Evolutionary conservation across 2,329 filamentous ascomycete genomes (phyloP).

Genomic region (Trichophyton rubrum): DNA sequence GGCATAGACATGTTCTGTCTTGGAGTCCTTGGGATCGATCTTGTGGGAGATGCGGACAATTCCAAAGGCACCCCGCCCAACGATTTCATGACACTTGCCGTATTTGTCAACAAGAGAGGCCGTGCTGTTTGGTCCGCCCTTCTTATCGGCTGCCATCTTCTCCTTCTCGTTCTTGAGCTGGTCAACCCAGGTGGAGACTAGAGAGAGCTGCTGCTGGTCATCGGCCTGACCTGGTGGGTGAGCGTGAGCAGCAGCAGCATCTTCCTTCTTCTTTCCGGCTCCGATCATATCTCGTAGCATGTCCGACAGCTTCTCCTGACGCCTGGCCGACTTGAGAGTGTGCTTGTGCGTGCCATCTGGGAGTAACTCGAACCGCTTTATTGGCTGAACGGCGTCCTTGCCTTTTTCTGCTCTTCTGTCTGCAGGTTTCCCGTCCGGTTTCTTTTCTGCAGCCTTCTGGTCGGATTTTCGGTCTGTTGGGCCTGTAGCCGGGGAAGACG

Average conservation of each 20-base stretch:
- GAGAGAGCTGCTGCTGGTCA: constrained; percentile 68
- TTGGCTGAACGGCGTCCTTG: constrained; percentile 18
- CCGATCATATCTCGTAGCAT: constrained; percentile 75
- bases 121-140: constrained; percentile 59
- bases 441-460: constrained; percentile 16
- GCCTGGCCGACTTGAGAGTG: constrained; percentile 73
- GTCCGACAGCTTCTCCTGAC: constrained; percentile 88
- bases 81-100: constrained; percentile 94
- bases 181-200: constrained; percentile 94
- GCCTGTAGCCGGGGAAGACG: neutral
- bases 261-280: constrained; percentile 66
- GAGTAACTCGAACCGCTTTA: constrained; percentile 45
- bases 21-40: constrained; percentile 63
- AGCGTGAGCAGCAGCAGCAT: constrained; percentile 22
- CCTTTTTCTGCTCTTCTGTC: constrained; percentile 22
- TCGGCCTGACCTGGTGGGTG: constrained; percentile 28
- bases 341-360: constrained; percentile 69
- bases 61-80: constrained; percentile 90
- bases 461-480: neutral
- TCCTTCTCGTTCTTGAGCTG: constrained; percentile 83
- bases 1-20: constrained; percentile 78
- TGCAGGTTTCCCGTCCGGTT: constrained; percentile 19
- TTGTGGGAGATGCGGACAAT: constrained; percentile 98
- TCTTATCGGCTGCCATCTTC: constrained; percentile 59
- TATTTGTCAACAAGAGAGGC: constrained; percentile 88